Base-by-base conservation (phyloP, 768 basidiomycete genomes). In the Lentinula lateritia region DNA sequence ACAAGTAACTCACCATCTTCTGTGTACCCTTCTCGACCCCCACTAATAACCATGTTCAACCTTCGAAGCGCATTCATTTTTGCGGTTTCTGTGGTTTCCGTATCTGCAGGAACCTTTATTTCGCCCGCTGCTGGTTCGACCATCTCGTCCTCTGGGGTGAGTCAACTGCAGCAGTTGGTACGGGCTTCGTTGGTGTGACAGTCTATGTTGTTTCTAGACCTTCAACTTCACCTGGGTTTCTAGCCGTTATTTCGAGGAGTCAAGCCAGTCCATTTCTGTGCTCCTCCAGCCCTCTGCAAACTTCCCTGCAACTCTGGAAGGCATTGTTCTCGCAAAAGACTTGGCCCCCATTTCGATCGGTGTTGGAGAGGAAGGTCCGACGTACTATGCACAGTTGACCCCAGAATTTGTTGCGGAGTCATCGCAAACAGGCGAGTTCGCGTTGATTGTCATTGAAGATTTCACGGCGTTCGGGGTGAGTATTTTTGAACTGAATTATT, bases 41-140 rank as follows among this genome's bases (percentile, higher is more conserved):
- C 38, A n/a, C 16, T 28, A 4, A 28, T 4, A 52, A 36, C 15
- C 32, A 52, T 52, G 50, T 23, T 52, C 34, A 52, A 34, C 50
- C 50, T 52, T 32, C 50, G 6, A 32, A 52, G 50, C 15, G 50
- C 50, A 6, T 34, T 43, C n/a, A 16, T 56, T 41, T 41, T 56
- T 18, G 55, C 55, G 6, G 55, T 32, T 41, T 28, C 41, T 56
- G 28, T 41, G 7, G 23, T 32, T n/a, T 42, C n/a, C 6, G 55
- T 56, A 12, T 56, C 41, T 28, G 55, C 55, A 16, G 55, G 55
- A 13, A 56, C 55, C n/a, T 56, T 56, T 23, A 20, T 56, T 56
- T 56, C 55, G 16, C 55, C 55, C 41, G 41, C 55, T 43, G 23
- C 55, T 20, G 20, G 5, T 10, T 56, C 55, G 5, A 45, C 55